Evolutionary conservation across 306 rosid genomes (phyloP).

Genomic region (Aeschynomene evenia): DNA sequence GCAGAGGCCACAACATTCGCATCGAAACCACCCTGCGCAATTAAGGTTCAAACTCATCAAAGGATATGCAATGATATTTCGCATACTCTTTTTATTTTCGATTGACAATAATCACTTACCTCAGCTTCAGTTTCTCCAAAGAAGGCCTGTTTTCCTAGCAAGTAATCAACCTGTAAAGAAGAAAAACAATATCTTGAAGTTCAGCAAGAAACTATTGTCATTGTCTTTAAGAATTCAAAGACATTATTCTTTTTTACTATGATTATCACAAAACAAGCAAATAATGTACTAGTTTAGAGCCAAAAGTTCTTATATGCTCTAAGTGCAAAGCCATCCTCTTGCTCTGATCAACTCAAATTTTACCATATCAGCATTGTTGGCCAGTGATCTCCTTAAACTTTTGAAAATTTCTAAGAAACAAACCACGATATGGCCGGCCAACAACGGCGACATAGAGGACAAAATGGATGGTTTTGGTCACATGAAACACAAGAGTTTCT

Average conservation of each 20-base stretch:
- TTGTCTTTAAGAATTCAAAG: background rate
- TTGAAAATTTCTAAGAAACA: no score
- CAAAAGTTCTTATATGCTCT: no score
- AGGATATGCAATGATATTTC: background rate
- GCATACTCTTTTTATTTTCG: background rate
- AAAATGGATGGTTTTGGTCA: no score
- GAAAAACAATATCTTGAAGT: constrained; percentile 18
- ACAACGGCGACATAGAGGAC: no score
- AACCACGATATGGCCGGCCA: no score
- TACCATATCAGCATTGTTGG: no score
- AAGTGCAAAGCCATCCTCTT: no score
- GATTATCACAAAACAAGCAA: background rate
- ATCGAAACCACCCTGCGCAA: constrained; percentile 87
- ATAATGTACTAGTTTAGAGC: background rate
- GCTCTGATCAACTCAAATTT: no score
- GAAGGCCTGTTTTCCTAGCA: constrained; percentile 92
- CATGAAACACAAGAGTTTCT: no score
- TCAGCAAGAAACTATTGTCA: constrained; percentile 18
- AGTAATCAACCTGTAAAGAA: constrained; percentile 67
- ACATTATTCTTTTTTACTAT: background rate
- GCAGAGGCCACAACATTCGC: constrained; percentile 77
- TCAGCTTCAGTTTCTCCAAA: constrained; percentile 86
- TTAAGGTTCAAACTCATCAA: constrained; percentile 21
- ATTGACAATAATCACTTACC: constrained; percentile 46
- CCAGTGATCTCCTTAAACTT: no score